phyloP scores from a whole-genome alignment of 148 eudicot species.

The Vaccinium darrowii region DNA sequence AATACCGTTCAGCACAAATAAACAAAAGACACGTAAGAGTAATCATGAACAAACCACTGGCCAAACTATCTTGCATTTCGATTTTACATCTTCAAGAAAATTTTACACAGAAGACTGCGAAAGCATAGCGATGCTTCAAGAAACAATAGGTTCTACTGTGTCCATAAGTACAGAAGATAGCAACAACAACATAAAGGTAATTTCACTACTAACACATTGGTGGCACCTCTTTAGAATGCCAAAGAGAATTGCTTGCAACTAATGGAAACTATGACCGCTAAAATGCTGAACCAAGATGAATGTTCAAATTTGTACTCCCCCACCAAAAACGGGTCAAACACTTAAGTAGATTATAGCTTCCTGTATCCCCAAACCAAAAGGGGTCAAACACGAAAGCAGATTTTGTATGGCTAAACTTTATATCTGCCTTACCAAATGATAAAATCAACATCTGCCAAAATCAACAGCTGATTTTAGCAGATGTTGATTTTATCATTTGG shows the following conservation, averaged over 20 bases:
- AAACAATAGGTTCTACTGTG: neutral
- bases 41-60: neutral
- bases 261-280: neutral
- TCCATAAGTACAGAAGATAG: neutral
- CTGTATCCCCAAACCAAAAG: neutral
- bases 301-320: neutral
- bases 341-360: neutral
- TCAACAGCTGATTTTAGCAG: no score
- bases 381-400: neutral
- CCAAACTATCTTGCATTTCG: neutral
- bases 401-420: neutral
- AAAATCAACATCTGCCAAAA: no score
- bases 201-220: neutral
- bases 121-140: neutral
- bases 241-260: neutral
- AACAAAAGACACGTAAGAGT: neutral
- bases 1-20: slow-evolving; percentile 1
- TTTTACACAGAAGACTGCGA: neutral
- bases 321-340: neutral
- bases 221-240: neutral
- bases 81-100: neutral
- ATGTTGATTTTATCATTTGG: no score
- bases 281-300: neutral
- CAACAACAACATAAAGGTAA: neutral
- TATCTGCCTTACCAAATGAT: no score